These are phyloP conservation scores for Deuterostichococcus epilithicus DNA, from an alignment of 139 green algal genomes.

Conservation along the genomic window DNA sequence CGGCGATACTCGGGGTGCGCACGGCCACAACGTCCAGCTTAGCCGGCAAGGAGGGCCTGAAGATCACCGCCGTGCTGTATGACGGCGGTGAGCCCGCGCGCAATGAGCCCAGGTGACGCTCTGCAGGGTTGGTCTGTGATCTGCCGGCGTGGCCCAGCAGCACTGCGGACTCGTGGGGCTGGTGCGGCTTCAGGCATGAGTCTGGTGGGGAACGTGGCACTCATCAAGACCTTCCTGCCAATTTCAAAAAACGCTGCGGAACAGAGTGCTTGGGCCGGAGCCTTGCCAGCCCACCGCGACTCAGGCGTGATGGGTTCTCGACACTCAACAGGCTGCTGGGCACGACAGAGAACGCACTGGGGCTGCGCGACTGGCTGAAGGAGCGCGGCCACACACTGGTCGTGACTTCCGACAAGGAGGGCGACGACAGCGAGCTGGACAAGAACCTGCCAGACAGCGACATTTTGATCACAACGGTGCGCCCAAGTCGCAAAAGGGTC, in stretches of 20 bases:
- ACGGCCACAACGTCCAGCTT: background rate
- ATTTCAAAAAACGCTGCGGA: too few species aligned
- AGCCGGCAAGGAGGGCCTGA: background rate
- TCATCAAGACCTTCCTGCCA: too few species aligned
- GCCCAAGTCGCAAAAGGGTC: too few species aligned
- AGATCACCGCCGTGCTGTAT: background rate
- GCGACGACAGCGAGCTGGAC: constrained; percentile 11
- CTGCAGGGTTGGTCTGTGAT: too few species aligned
- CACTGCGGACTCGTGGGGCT: too few species aligned
- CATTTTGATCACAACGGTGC: background rate
- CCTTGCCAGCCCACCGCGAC: too few species aligned
- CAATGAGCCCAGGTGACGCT: background rate
- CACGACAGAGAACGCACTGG: constrained; percentile 14
- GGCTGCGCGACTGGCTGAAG: constrained; percentile 23
- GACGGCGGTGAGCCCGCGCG: background rate
- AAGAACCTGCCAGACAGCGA: constrained; percentile 8
- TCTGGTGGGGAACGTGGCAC: too few species aligned
- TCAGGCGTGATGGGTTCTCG: too few species aligned
- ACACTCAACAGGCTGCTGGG: background rate
- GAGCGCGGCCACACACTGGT: constrained; percentile 13
- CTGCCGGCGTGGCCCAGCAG: too few species aligned
- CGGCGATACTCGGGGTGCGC: background rate
- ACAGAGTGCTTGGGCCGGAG: too few species aligned
- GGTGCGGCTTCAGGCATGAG: too few species aligned
- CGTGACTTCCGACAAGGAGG: constrained; percentile 9